Percentiles rank a stretch among this genome's conserved stretches.
phyloP scores from a whole-genome alignment of 768 basidiomycete species.

The Naematelia aurantialba region DNA sequence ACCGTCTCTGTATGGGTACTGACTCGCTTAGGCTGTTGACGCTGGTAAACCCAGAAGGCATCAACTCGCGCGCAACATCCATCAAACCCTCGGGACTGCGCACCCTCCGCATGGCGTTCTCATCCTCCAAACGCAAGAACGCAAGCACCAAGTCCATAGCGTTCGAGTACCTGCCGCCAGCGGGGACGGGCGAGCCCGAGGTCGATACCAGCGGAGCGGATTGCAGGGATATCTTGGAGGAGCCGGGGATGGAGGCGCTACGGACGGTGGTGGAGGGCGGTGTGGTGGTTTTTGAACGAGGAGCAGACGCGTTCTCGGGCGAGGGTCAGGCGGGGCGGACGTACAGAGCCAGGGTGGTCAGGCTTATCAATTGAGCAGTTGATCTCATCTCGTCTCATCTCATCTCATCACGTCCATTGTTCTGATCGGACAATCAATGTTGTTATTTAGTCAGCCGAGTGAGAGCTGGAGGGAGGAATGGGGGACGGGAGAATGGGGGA shows the following conservation, averaged over 20 bases:
- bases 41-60: not conserved
- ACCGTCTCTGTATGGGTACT: not conserved
- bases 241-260: constrained; percentile 36
- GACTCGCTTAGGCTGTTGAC: constrained; percentile 8
- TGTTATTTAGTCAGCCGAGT: no score
- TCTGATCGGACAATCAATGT: not conserved
- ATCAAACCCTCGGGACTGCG: constrained; percentile 30
- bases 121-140: constrained; percentile 29
- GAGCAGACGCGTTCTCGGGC: constrained; percentile 37
- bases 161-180: constrained; percentile 36
- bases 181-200: constrained; percentile 41
- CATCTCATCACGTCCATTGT: not conserved
- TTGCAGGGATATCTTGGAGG: constrained; percentile 44
- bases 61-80: not conserved
- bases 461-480: no score
- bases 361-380: constrained; percentile 30
- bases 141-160: constrained; percentile 30
- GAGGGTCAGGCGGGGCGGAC: constrained; percentile 1
- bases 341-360: constrained; percentile 22
- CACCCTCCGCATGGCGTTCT: constrained; percentile 42
- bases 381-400: not conserved
- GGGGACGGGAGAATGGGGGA: no score
- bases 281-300: constrained; percentile 42
- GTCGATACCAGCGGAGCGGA: constrained; percentile 46
- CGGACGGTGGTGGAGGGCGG: constrained; percentile 23